Conservation (phyloP, 768 basidiomycete genomes). For the Lactifluus rugatus region DNA sequence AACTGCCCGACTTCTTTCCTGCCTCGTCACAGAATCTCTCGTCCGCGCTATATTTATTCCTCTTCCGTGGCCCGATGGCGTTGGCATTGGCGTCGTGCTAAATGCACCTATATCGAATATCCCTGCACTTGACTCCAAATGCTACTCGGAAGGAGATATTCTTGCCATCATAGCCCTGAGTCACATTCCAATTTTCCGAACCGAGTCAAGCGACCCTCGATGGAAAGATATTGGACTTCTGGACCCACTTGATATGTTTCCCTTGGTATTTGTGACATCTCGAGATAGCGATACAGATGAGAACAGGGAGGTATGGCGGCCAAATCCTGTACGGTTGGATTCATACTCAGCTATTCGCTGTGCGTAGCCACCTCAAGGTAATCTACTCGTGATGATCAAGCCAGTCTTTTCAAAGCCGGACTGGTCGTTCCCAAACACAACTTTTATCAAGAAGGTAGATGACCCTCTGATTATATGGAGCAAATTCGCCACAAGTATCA, state of each 20-base stretch:
- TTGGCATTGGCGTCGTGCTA: conserved; percentile 36
- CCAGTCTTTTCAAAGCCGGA: background rate
- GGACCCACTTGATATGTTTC: conserved; percentile 47
- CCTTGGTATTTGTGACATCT: conserved; percentile 31
- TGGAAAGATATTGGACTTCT: conserved; percentile 39
- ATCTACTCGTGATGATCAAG: background rate
- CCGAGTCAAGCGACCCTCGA: conserved; percentile 25
- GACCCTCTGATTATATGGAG: conserved; percentile 38
- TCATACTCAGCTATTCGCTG: background rate
- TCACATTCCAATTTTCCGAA: conserved; percentile 38
- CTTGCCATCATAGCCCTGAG: conserved; percentile 40
- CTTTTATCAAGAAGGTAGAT: background rate
- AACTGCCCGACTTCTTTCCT: conserved; percentile 42
- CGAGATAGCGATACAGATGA: conserved; percentile 22
- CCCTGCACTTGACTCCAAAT: background rate
- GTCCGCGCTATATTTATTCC: conserved; percentile 39
- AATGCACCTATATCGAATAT: conserved; percentile 22
- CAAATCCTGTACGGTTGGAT: background rate
- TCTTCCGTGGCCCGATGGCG: conserved; percentile 26
- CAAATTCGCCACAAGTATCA: conserved; percentile 30
- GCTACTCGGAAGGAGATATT: conserved; percentile 30
- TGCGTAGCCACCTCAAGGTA: background rate
- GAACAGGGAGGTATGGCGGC: background rate
- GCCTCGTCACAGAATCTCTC: conserved; percentile 49
- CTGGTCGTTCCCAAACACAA: background rate